These are phyloP conservation scores for Benincasa hispida DNA, from an alignment of 306 rosid genomes.

Conservation along the genomic window DNA sequence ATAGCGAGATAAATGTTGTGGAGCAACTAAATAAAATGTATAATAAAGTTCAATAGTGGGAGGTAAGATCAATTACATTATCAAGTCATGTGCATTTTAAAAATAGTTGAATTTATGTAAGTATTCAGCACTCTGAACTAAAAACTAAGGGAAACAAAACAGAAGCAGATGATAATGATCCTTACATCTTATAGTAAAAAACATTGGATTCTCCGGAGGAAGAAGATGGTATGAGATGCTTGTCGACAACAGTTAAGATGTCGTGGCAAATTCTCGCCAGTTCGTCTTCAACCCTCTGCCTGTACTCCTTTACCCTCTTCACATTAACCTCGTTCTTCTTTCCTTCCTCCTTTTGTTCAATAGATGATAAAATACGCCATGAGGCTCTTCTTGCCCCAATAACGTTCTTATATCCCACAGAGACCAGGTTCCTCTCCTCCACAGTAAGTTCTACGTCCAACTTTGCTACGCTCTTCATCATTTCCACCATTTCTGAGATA, in stretches of 20 bases:
- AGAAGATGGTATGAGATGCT: constrained; percentile 34
- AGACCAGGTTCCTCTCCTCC: constrained; percentile 28
- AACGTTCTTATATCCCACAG: constrained; percentile 36
- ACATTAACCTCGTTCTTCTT: constrained; percentile 19
- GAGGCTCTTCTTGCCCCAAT: constrained; percentile 35
- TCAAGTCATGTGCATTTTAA: background rate
- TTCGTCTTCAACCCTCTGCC: constrained; percentile 18
- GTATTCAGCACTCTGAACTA: background rate
- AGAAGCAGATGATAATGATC: background rate
- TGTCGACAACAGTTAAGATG: constrained; percentile 23
- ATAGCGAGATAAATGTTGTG: background rate
- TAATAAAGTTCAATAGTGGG: background rate
- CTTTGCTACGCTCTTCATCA: constrained; percentile 27
- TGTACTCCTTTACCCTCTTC: background rate
- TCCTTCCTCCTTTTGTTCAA: constrained; percentile 33
- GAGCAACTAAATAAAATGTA: background rate
- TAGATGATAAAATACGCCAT: constrained; percentile 33
- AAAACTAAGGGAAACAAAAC: background rate
- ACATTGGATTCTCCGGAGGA: constrained; percentile 26
- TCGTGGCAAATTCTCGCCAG: constrained; percentile 25
- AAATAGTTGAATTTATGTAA: background rate
- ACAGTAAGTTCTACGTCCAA: constrained; percentile 10
- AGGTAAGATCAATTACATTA: background rate
- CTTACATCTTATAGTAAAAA: constrained; percentile 33
- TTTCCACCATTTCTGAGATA: constrained; percentile 28